Base-by-base conservation (phyloP, 2,329 filamentous ascomycete species). In the Diaporthe velutina region DNA sequence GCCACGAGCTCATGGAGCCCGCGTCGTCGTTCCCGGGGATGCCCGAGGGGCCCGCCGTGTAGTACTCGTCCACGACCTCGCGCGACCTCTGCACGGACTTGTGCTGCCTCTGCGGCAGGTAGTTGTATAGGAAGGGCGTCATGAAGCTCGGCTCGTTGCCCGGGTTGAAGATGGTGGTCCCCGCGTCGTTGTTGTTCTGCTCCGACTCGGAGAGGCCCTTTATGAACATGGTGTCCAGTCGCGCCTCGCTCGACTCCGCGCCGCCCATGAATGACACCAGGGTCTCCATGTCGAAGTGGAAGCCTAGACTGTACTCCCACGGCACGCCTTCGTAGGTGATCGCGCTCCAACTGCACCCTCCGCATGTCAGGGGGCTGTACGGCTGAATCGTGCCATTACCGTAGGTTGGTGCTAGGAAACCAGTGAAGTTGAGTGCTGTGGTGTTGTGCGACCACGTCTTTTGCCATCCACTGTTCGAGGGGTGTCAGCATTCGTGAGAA, bases 1-100 rank as follows among this genome's bases (percentile, higher is more conserved):
- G 82, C 90, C 91, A 93, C 10, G 89, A 90, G 80, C 94, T 91
- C 92, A 94, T 94, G 17, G 93, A 91, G 10, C 93, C 93, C 1
- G 91, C 91, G 80, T 94, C 93, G 68, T 88, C 91, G 81, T 94
- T 94, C 0, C 93, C 93, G 0, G 93, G 93, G 0, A 94, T 84
- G 0, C 93, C 93, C 8, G 79, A 80, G 0, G 85, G 84, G 0
- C 88, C 88, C 1, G 88, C 84, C 66, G 84, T 85, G 82, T 93
- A 93, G 82, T 89, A 90, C 22, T 84, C 82, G 77, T 90, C 89
- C 33, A 91, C 91, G 57, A 92, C 85, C 72, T 83, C 84, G 61
- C 92, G 89, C 61, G 89, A 90, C 74, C 88, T 86, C 74, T 87
- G 80, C n/a, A 94, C 91, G 2, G 87, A 88, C 42, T 91, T 86